These are phyloP conservation scores for Ustilago shanxiensis DNA, from an alignment of 1,284 basidiomycete species.

Conservation along the genomic window DNA sequence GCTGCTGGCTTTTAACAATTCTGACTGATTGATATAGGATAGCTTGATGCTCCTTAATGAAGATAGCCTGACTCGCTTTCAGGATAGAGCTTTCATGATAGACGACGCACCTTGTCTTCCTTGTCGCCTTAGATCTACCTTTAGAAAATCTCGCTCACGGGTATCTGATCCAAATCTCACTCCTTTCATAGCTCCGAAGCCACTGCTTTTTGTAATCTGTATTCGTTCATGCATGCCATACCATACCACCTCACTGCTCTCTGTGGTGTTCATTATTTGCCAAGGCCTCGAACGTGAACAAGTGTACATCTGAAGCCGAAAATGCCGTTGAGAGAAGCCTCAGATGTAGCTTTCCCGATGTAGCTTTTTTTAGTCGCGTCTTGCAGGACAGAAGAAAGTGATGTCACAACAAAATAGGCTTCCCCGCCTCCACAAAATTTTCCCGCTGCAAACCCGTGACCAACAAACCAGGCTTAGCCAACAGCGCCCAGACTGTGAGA, in stretches of 20 bases:
- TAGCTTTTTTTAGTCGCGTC: slow-evolving; percentile 6
- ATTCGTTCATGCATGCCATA: slow-evolving; percentile 2
- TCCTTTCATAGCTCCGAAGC: background rate
- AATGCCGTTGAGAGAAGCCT: no score
- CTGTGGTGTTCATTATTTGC: background rate
- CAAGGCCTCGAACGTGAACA: background rate
- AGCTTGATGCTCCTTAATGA: no score
- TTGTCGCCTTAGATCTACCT: slow-evolving; percentile 11
- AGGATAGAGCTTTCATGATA: slow-evolving; percentile 13
- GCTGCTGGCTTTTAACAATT: slow-evolving; percentile 31
- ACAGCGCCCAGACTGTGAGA: background rate
- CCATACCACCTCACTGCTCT: background rate
- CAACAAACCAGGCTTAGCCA: slow-evolving; percentile 5
- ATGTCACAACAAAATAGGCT: slow-evolving; percentile 23
- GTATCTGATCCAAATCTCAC: background rate
- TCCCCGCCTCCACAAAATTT: slow-evolving; percentile 13
- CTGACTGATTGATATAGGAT: no score
- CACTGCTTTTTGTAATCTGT: slow-evolving; percentile 1
- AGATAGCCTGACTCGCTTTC: background rate
- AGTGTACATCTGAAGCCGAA: no score
- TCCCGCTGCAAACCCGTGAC: slow-evolving; percentile 12
- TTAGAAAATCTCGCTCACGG: background rate
- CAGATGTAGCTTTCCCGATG: background rate
- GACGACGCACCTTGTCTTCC: slow-evolving; percentile 3
- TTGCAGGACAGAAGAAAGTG: slow-evolving; percentile 8